Conservation (phyloP, 2,329 filamentous ascomycete species). For the Alternaria triticina region DNA sequence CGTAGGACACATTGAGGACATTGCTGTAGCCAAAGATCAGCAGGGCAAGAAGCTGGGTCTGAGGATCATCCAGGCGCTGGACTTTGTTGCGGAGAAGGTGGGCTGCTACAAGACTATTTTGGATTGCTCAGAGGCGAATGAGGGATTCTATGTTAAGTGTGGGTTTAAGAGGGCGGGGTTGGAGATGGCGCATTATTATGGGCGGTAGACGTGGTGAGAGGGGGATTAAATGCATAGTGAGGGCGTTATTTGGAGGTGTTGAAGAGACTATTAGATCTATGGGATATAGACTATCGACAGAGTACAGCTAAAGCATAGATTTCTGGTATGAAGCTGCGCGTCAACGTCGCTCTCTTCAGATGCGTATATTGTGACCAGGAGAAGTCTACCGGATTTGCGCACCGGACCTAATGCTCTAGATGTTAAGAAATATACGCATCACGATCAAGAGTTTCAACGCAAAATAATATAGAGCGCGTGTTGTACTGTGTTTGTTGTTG, state of each 20-base stretch:
- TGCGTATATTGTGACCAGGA: background rate
- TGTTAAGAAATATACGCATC: background rate
- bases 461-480: background rate
- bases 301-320: background rate
- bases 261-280: background rate
- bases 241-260: background rate
- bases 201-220: slow-evolving; percentile 14
- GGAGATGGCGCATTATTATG: slow-evolving; percentile 96
- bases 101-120: slow-evolving; percentile 98
- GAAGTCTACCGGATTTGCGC: background rate
- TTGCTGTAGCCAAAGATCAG: slow-evolving; percentile 91
- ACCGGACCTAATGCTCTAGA: background rate
- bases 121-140: slow-evolving; percentile 94
- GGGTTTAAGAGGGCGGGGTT: slow-evolving; percentile 90
- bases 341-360: background rate
- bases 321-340: background rate
- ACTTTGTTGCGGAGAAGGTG: slow-evolving; percentile 83
- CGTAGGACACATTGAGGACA: slow-evolving; percentile 97
- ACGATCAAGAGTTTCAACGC: background rate
- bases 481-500: background rate
- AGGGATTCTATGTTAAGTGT: slow-evolving; percentile 98
- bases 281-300: slow-evolving; percentile 1
- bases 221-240: background rate
- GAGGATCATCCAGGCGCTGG: slow-evolving; percentile 90
- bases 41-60: slow-evolving; percentile 97